A percentile compares a stretch with the other conserved stretches of the same genome.
Conservation (phyloP, 495 filamentous ascomycete genomes). For the Opeltia flavorubescens region DNA sequence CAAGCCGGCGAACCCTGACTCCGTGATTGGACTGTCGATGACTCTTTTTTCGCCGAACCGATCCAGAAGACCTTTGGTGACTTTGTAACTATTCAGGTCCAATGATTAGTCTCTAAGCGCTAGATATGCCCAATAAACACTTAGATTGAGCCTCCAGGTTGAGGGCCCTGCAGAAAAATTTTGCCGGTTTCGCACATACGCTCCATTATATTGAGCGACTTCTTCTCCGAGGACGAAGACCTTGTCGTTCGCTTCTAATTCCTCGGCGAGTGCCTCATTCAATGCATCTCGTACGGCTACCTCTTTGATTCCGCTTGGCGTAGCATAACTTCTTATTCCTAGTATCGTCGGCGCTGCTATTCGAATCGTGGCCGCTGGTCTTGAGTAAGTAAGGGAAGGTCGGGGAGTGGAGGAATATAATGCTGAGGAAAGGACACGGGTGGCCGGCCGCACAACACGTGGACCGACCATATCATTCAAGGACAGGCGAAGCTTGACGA, state of each 20-base stretch:
- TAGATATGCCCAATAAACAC: background rate
- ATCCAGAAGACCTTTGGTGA: constrained; percentile 92
- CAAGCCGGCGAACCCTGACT: constrained; percentile 85
- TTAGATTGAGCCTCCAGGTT: background rate
- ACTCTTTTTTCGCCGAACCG: constrained; percentile 94
- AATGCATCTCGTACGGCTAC: constrained; percentile 93
- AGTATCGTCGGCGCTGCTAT: constrained; percentile 32
- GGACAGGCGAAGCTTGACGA: no score
- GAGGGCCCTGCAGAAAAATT: background rate
- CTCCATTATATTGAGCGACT: constrained; percentile 98
- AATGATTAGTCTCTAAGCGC: constrained; percentile 8
- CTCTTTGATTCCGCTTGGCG: constrained; percentile 60
- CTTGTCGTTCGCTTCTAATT: constrained; percentile 86
- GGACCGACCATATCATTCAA: constrained; percentile 47
- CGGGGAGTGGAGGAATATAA: constrained; percentile 35
- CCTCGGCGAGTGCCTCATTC: constrained; percentile 95
- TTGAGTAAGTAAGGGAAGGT: constrained; percentile 17
- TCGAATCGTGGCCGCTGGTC: constrained; percentile 34
- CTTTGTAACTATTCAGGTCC: constrained; percentile 61
- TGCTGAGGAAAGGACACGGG: constrained; percentile 57
- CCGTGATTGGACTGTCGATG: constrained; percentile 97
- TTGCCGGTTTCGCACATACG: constrained; percentile 33
- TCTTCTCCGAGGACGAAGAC: constrained; percentile 95
- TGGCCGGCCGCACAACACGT: constrained; percentile 69
- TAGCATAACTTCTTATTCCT: constrained; percentile 33